Percentiles rank a stretch among this genome's conserved stretches.
Evolutionary conservation across 148 eudicot genomes (phyloP).

Genomic region (Camellia lanceoleosa): DNA sequence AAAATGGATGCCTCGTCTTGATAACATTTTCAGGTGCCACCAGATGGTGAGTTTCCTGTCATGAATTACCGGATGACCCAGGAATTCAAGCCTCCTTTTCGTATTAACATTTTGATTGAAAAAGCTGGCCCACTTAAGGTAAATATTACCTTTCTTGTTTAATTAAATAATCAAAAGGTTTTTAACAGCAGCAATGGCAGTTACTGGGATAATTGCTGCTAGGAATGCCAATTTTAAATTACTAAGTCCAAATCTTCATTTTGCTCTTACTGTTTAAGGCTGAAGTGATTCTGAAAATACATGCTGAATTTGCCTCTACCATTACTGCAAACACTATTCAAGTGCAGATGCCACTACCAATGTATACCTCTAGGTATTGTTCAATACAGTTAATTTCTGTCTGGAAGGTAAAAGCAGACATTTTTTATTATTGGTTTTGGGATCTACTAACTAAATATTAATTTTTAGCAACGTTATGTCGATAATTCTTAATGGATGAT

Average conservation of each 20-base stretch:
- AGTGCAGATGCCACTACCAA: conserved; percentile 80
- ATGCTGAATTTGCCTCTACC: conserved; percentile 70
- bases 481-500: background rate
- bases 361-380: conserved; percentile 62
- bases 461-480: background rate
- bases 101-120: conserved; percentile 73
- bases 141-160: background rate
- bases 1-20: conserved; percentile 11
- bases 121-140: conserved; percentile 91
- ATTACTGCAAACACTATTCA: conserved; percentile 67
- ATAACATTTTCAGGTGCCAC: conserved; percentile 55
- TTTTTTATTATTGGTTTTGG: background rate
- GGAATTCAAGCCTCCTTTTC: conserved; percentile 90
- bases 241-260: background rate
- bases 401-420: background rate
- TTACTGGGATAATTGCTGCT: background rate
- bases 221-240: background rate
- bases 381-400: conserved; percentile 1
- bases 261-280: conserved; percentile 44
- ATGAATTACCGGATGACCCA: conserved; percentile 98
- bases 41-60: conserved; percentile 95
- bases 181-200: background rate
- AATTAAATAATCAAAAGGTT: background rate
- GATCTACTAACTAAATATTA: background rate
- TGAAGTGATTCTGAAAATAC: conserved; percentile 70